Base-by-base conservation (phyloP, 441 rosid species). In the Jatropha podagrica region DNA sequence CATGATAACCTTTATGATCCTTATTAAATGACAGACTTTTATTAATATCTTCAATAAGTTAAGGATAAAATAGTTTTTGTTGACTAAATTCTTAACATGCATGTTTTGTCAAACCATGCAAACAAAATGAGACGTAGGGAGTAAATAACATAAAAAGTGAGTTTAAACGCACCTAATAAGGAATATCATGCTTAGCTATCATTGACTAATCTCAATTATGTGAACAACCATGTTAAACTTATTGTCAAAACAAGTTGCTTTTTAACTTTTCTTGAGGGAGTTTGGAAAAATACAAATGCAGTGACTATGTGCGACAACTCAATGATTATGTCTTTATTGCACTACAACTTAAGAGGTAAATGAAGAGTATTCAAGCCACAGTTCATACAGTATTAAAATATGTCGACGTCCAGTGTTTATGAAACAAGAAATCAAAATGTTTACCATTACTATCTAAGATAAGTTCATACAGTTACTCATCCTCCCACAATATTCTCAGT, bases 391-490 rank as follows among this genome's bases (percentile, higher is more conserved):
- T 10, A 55, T 68, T 4, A 68, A 1, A 3, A 32, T 6, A 68
- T 13, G 17, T 52, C 20, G 40, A 38, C 11, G 2, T 38, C 23
- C 48, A 69, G 46, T 11, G 20, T 54, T 38, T 37, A 49, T 18
- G 37, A 58, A 46, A 56, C 27, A 11, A 59, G 40, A 63, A 37
- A 65, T 4, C 5, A 38, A 51, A 58, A 18, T 27, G 15, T 40
- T 14, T n/a, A 48, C 5, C 42, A 20, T 58, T 32, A 32, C 32
- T 2, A 32, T 32, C 38, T 65, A 59, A 44, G 15, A 72, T 12
- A 46, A 44, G 67, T 60, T 66, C 72, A 56, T 7, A 58, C 26
- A 26, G 46, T 66, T 46, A 38, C 15, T 60, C 64, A 49, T 58
- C 46, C 23, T 42, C 37, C 23, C 52, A 23, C 15, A 58, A 12